phyloP scores from a whole-genome alignment of 129 eudicot species.

The Tanacetum coccineum region DNA sequence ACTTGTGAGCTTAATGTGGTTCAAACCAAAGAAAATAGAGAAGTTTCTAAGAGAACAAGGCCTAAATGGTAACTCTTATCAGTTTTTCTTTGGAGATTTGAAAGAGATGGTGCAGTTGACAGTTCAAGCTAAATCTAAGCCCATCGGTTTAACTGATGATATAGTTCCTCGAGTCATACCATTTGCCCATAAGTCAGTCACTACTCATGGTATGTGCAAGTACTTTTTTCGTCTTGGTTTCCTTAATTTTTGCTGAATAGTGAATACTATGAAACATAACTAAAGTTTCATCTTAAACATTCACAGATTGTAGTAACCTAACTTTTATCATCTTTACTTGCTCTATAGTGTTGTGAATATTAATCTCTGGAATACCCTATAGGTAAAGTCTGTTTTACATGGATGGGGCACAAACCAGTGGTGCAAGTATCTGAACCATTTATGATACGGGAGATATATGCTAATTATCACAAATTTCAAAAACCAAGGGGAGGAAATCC shows the following conservation, averaged over 20 bases:
- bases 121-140: conserved; percentile 18
- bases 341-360: no score
- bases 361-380: background rate
- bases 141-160: conserved; percentile 15
- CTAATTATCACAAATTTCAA: conserved; percentile 26
- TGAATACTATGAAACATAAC: background rate
- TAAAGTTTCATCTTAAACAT: background rate
- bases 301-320: background rate
- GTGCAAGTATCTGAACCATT: conserved; percentile 34
- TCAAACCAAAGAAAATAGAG: conserved; percentile 26
- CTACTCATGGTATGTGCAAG: conserved; percentile 15
- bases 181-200: conserved; percentile 19
- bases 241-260: background rate
- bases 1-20: conserved; percentile 10
- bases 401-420: conserved; percentile 43
- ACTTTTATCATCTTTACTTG: no score
- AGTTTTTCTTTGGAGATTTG: conserved; percentile 17
- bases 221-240: background rate
- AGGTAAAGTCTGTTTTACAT: conserved; percentile 35
- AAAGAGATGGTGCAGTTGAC: conserved; percentile 17
- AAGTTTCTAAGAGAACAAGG: conserved; percentile 24
- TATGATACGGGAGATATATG: conserved; percentile 29
- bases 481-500: conserved; percentile 35
- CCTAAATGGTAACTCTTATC: conserved; percentile 13
- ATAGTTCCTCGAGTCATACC: conserved; percentile 18